These are phyloP conservation scores for Talaromyces stipitatus DNA, from an alignment of 495 filamentous ascomycete species.

Conservation along the genomic window DNA sequence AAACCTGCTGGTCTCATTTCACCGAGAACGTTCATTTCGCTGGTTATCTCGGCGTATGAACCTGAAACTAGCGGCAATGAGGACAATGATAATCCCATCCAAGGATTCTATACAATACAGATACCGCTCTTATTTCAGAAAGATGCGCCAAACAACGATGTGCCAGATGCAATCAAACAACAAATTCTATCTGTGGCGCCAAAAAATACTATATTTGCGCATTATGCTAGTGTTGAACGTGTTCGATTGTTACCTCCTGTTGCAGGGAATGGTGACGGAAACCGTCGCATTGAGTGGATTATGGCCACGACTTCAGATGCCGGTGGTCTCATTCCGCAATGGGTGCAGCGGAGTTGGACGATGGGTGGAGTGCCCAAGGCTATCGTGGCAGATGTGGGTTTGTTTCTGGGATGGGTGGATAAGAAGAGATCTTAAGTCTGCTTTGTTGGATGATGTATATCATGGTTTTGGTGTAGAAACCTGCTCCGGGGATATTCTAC, in stretches of 20 bases:
- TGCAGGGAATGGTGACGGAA: not conserved
- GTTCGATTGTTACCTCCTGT: conserved; percentile 27
- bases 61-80: not conserved
- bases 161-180: conserved; percentile 20
- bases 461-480: not conserved
- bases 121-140: conserved; percentile 26
- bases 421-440: conserved; percentile 19
- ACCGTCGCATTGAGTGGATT: conserved; percentile 48
- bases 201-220: conserved; percentile 41
- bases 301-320: conserved; percentile 69
- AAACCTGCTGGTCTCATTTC: conserved; percentile 23
- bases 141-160: not conserved
- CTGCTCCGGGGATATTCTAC: conserved; percentile 15
- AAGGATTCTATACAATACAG: conserved; percentile 48
- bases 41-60: conserved; percentile 25
- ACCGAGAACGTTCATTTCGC: conserved; percentile 30
- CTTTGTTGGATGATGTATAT: not conserved
- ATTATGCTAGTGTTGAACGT: conserved; percentile 56
- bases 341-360: conserved; percentile 49
- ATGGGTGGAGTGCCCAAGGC: conserved; percentile 54
- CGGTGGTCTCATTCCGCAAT: conserved; percentile 55
- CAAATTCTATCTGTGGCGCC: conserved; percentile 19
- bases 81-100: not conserved
- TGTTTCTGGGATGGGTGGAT: conserved; percentile 56
- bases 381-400: conserved; percentile 64